Base-by-base conservation (phyloP, 306 rosid species). In the Pyrus betulifolia region DNA sequence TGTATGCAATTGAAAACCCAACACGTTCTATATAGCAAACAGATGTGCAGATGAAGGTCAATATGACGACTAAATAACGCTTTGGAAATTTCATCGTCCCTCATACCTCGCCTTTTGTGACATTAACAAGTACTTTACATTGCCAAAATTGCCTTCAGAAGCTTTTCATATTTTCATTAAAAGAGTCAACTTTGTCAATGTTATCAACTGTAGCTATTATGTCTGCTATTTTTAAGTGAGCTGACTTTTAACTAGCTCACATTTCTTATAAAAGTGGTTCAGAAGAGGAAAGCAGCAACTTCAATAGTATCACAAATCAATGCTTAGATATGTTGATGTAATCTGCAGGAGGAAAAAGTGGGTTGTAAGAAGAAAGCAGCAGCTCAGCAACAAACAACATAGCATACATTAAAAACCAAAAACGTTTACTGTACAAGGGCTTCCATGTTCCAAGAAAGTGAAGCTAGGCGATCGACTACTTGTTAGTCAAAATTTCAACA, bases 11-110 rank as follows among this genome's bases (percentile, higher is more conserved):
- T 5, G 99, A 95, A 78, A 95, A 95, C 49, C 99, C 99, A 0
- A 95, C 97, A 11, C 99, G 90, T 78, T 92, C 99, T 49, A 95
- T 84, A 71, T 95, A 95, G 74, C 99, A 95, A 62, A 95, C 98
- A 19, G 91, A 86, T 3, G 99, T 95, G 89, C 99, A 81, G 77
- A 95, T 59, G 83, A 95, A 95, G 78, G 99, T 95, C 76, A 95
- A 73, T 71, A 95, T 78, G 27, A 95, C 99, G 12, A 95, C 89
- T 72, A 88, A 75, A 87, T 91, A 92, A 14, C 99, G 99, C 71
- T 79, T 86, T 5, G 90, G 90, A 68, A 96, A 75, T 25, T 81
- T 86, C 78, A 67, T 73, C 69, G 14, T 86, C 70, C 52, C 58
- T n/a, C 88, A 89, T 82, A 40, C 81, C 84, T 78, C 74, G 42